phyloP scores from a whole-genome alignment of 1,284 basidiomycete genomes.

The Paramarasmius palmivorus region DNA sequence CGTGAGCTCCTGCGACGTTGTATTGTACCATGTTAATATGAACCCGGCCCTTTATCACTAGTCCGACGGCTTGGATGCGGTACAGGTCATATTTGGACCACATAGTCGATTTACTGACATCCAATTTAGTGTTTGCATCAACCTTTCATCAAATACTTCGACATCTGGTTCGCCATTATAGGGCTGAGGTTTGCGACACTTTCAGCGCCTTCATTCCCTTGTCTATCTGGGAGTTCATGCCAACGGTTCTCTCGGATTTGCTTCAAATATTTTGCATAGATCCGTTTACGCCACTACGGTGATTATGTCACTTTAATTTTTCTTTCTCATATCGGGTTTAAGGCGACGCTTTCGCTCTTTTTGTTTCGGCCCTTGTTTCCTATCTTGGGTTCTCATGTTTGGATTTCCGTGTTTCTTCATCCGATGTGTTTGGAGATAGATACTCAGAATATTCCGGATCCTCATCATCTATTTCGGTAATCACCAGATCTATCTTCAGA shows the following conservation, averaged over 20 bases:
- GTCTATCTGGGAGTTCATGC: neutral
- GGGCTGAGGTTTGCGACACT: neutral
- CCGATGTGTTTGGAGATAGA: neutral
- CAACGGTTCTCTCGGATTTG: neutral
- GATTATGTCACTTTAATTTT: too few species aligned
- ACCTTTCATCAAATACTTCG: constrained; percentile 1
- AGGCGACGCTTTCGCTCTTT: too few species aligned
- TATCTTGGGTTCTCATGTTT: neutral
- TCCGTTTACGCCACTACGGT: neutral
- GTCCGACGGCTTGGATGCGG: neutral
- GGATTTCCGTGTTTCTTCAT: neutral
- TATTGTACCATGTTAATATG: constrained; percentile 12
- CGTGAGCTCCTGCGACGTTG: constrained; percentile 11
- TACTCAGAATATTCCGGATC: neutral
- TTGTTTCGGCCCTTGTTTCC: too few species aligned
- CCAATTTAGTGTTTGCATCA: neutral
- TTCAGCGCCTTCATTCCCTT: constrained; percentile 1
- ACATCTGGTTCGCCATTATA: neutral
- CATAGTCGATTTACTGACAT: neutral
- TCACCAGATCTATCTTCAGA: too few species aligned
- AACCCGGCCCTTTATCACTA: constrained; percentile 15
- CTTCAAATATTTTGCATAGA: neutral
- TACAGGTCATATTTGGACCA: constrained; percentile 1
- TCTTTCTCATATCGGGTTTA: too few species aligned
- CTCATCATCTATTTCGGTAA: neutral